These are phyloP conservation scores for Corylus avellana DNA, from an alignment of 306 rosid genomes.

Conservation along the genomic window DNA sequence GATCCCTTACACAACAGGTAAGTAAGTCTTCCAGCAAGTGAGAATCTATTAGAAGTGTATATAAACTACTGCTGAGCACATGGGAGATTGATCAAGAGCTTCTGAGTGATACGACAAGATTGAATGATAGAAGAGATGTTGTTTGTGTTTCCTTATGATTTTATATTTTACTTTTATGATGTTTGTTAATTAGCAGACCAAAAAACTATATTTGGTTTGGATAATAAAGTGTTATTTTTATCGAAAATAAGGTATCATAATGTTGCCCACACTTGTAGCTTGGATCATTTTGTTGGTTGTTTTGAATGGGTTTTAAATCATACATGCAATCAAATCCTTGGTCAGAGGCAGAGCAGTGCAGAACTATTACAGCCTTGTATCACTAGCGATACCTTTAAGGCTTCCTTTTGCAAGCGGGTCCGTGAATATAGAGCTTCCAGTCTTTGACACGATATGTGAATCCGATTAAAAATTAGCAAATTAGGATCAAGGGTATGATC, in stretches of 20 bases:
- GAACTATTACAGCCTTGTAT: not conserved
- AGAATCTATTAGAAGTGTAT: constrained; percentile 15
- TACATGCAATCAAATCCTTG: not conserved
- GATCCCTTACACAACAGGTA: constrained; percentile 86
- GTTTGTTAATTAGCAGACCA: not conserved
- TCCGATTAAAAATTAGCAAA: no score
- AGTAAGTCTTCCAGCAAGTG: constrained; percentile 33
- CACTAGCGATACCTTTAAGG: not conserved
- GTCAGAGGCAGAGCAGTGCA: not conserved
- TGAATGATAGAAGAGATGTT: constrained; percentile 1
- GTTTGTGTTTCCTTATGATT: not conserved
- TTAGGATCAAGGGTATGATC: no score
- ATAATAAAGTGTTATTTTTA: not conserved
- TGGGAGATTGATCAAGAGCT: constrained; percentile 5
- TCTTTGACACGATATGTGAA: no score
- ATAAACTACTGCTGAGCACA: constrained; percentile 14
- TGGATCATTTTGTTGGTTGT: not conserved
- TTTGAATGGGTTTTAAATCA: not conserved
- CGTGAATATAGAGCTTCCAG: no score
- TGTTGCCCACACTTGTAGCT: not conserved
- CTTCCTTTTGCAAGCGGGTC: no score
- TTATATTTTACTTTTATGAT: not conserved
- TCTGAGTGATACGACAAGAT: not conserved
- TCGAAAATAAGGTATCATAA: not conserved
- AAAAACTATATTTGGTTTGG: not conserved